These are phyloP conservation scores for Leishmania mexicana DNA, from an alignment of 208 protist species.

Conservation along the genomic window DNA sequence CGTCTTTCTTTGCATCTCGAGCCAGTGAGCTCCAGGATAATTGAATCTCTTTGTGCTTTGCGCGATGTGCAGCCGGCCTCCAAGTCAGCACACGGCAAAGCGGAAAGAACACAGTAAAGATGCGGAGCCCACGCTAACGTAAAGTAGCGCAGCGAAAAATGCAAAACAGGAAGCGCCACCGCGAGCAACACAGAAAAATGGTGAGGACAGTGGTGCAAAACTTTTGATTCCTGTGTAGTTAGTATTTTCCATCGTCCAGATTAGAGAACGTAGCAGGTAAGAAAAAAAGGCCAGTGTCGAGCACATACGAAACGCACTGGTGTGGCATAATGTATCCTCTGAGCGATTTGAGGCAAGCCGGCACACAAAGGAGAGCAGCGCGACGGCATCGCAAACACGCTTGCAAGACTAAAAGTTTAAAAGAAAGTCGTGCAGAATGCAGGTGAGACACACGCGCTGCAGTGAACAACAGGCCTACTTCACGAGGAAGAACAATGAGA, in stretches of 20 bases:
- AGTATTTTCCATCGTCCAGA: background rate
- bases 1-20: background rate
- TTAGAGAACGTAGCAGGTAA: background rate
- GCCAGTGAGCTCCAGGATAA: background rate
- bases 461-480: background rate
- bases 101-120: background rate
- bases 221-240: background rate
- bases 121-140: background rate
- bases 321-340: background rate
- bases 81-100: background rate
- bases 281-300: background rate
- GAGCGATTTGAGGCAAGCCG: background rate
- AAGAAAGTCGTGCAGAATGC: background rate
- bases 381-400: background rate
- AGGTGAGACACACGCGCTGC: background rate
- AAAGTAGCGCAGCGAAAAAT: background rate
- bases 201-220: background rate
- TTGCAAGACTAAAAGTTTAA: background rate
- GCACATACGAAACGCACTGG: background rate
- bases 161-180: background rate
- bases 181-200: background rate
- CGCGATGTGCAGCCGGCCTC: background rate
- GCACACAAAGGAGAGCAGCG: background rate
- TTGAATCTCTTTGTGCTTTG: background rate
- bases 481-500: background rate